phyloP scores from a whole-genome alignment of 2,329 filamentous ascomycete species.

The Ophiognomonia clavigignenti-juglandacearum region DNA sequence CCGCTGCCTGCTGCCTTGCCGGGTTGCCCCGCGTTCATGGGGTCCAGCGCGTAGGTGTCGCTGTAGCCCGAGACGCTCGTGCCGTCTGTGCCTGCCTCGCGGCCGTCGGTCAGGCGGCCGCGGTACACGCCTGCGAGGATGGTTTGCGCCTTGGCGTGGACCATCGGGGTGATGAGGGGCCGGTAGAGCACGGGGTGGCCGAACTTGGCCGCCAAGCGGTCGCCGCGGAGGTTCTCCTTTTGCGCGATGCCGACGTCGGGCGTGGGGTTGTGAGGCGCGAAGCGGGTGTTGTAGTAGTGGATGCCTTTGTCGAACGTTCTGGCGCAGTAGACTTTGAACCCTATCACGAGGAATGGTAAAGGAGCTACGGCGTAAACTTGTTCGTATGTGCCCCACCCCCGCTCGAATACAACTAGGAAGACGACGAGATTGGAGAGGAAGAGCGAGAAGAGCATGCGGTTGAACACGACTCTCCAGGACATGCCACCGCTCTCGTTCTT shows the following conservation, averaged over 20 bases:
- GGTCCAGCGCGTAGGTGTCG: slow-evolving; percentile 73
- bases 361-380: slow-evolving; percentile 68
- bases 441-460: slow-evolving; percentile 80
- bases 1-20: slow-evolving; percentile 26
- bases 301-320: slow-evolving; percentile 72
- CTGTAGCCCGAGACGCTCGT: slow-evolving; percentile 68
- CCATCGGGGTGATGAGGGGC: slow-evolving; percentile 90
- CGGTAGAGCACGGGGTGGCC: slow-evolving; percentile 89
- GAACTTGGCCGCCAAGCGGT: slow-evolving; percentile 71
- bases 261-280: slow-evolving; percentile 37
- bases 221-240: slow-evolving; percentile 55
- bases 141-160: slow-evolving; percentile 84
- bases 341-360: slow-evolving; percentile 70
- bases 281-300: slow-evolving; percentile 70
- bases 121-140: slow-evolving; percentile 81
- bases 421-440: slow-evolving; percentile 76
- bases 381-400: slow-evolving; percentile 53
- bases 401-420: slow-evolving; percentile 69
- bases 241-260: slow-evolving; percentile 39
- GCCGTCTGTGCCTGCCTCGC: slow-evolving; percentile 53
- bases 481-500: slow-evolving; percentile 94
- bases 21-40: slow-evolving; percentile 66
- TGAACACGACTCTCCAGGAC: slow-evolving; percentile 89
- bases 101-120: slow-evolving; percentile 67
- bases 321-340: slow-evolving; percentile 83